phyloP scores from a whole-genome alignment of 2,329 filamentous ascomycete genomes.

The Talaromyces sp. region DNA sequence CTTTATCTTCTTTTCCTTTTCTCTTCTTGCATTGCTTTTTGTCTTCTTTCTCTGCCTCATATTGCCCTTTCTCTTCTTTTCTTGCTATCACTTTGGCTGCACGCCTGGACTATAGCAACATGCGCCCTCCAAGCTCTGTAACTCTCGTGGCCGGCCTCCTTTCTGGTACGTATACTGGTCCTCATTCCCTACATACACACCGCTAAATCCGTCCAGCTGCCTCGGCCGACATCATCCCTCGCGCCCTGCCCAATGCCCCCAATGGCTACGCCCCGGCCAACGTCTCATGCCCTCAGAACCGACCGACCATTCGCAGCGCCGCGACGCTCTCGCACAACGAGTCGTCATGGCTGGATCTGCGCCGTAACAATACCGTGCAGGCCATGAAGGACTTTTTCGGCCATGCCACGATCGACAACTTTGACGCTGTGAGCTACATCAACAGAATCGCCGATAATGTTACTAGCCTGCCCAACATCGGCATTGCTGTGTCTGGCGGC shows the following conservation, averaged over 20 bases:
- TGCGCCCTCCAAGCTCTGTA: slow-evolving; percentile 1
- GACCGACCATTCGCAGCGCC: slow-evolving; percentile 65
- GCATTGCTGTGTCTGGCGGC: slow-evolving; percentile 74
- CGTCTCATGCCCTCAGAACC: slow-evolving; percentile 65
- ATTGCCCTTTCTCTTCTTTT: no score
- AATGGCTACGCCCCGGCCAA: slow-evolving; percentile 67
- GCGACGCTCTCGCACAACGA: slow-evolving; percentile 63
- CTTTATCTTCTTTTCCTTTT: not conserved
- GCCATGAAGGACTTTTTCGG: slow-evolving; percentile 71
- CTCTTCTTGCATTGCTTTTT: not conserved
- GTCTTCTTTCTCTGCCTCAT: no score
- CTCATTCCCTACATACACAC: not conserved
- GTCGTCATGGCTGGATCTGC: slow-evolving; percentile 65
- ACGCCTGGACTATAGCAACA: not conserved
- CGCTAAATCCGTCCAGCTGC: not conserved
- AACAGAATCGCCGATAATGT: slow-evolving; percentile 52
- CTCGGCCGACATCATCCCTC: slow-evolving; percentile 15
- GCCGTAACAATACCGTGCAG: slow-evolving; percentile 67
- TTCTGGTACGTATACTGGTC: slow-evolving; percentile 1
- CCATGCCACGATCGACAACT: slow-evolving; percentile 65
- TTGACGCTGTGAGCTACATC: slow-evolving; percentile 70
- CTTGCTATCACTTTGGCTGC: not conserved
- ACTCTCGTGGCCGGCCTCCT: slow-evolving; percentile 6
- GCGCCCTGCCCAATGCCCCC: slow-evolving; percentile 52
- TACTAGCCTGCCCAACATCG: slow-evolving; percentile 60